Evolutionary conservation across 78 protist species (phyloP), one percentile per base, ranked within the genome.

Genomic region (Trichosphaerium sp.): DNA sequence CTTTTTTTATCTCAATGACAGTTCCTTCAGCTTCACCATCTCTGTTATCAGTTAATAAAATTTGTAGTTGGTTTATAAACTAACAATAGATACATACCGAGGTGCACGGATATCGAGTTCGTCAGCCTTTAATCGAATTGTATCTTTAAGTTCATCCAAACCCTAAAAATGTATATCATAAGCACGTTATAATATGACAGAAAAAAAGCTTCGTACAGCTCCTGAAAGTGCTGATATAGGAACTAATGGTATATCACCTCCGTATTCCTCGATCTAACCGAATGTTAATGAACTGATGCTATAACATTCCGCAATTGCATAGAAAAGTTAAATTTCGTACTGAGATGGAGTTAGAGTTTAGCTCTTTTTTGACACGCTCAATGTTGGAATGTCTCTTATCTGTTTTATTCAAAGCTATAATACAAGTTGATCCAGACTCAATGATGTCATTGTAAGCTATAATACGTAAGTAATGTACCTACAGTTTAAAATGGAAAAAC

Each of bases 381-480:
- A 37, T 6, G 39, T 85, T 76, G 2, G 62, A 78, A 4, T 38
- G 75, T 5, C 49, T 58, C 75, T 77, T 82, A 59, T 92, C 97
- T 4, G 51, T 51, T 85, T 92, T 92, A 51, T 80, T 90, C 71
- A 88, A 43, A n/a, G 91, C 97, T 1, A 92, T 92, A 14, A 92
- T 32, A n/a, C 78, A 18, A 31, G 91, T 90, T 12, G 42, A 70
- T 29, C 39, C 39, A 7, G 77, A 55, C 32, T 60, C 73, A 34
- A 71, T 41, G 3, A 71, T 71, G 26, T 71, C 83, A 26, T 55
- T 18, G 49, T 89, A 76, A 10, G 82, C 89, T 58, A 86, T 93
- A n/a, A 72, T 28, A 0, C 94, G 86, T 71, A 91, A 96, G 29
- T 78, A 75, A 55, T 78, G 72, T 3, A 78, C 84, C 18, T 21